Conservation (phyloP, 495 filamentous ascomycete species). For the Paragyromitra xinjiangensis region DNA sequence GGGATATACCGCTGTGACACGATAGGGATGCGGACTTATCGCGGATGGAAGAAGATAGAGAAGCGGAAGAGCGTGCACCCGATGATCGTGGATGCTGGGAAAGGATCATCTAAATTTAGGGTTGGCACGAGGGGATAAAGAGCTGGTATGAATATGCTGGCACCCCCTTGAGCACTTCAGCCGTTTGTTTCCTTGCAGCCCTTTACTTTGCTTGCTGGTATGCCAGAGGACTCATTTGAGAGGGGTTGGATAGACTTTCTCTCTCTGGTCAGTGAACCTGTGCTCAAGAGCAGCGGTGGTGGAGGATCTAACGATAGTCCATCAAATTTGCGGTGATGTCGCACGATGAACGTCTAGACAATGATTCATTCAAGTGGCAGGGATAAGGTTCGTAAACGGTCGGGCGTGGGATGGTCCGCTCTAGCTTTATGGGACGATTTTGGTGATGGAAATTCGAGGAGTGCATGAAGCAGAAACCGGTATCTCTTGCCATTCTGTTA, state of each 20-base stretch:
- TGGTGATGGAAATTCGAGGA: conserved; percentile 36
- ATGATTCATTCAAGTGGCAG: conserved; percentile 40
- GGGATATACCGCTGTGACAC: conserved; percentile 27
- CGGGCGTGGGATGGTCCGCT: conserved; percentile 36
- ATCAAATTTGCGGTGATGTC: conserved; percentile 32
- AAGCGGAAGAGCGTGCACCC: conserved; percentile 38
- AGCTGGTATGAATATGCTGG: conserved; percentile 42
- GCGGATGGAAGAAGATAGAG: conserved; percentile 37
- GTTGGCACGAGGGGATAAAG: conserved; percentile 23
- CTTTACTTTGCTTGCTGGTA: conserved; percentile 32
- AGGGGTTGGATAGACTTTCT: conserved; percentile 11
- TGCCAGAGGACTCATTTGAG: conserved; percentile 20
- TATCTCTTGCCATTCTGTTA: conserved; percentile 21
- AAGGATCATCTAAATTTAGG: conserved; percentile 50
- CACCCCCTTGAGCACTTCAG: conserved; percentile 33
- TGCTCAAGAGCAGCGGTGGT: conserved; percentile 7
- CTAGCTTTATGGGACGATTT: conserved; percentile 32
- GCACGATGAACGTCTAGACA: conserved; percentile 24
- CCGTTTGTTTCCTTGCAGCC: conserved; percentile 37
- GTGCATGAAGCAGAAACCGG: conserved; percentile 23
- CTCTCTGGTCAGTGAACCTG: background rate
- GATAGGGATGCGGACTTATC: conserved; percentile 43
- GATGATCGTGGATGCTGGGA: conserved; percentile 37
- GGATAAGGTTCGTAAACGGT: conserved; percentile 37
- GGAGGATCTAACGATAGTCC: conserved; percentile 17